Evolutionary conservation across 2,329 filamentous ascomycete genomes (phyloP).

Genomic region (Botrytis hyacinthi): DNA sequence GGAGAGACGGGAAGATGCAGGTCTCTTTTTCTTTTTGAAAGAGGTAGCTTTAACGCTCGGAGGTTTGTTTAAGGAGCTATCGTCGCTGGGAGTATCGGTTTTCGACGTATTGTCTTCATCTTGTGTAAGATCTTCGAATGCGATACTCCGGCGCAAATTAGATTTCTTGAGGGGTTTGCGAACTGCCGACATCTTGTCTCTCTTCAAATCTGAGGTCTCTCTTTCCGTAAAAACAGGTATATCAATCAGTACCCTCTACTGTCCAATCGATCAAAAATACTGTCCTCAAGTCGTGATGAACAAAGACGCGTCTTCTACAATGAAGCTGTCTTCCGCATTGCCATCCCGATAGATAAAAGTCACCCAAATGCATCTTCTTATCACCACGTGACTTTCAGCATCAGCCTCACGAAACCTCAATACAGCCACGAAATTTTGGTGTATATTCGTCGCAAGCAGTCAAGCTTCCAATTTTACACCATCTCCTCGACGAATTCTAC

Average conservation of each 20-base stretch:
- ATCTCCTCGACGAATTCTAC: conserved; percentile 19
- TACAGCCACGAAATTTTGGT: conserved; percentile 23
- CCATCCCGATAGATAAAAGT: conserved; percentile 5
- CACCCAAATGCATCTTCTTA: conserved; percentile 20
- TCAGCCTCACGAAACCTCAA: conserved; percentile 22
- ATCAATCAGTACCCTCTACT: neutral
- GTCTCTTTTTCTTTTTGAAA: conserved; percentile 68
- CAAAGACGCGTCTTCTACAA: neutral
- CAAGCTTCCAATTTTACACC: conserved; percentile 20
- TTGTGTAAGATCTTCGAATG: conserved; percentile 40
- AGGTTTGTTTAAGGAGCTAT: conserved; percentile 41
- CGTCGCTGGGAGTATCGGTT: conserved; percentile 11
- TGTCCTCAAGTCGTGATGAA: neutral
- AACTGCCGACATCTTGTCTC: conserved; percentile 31
- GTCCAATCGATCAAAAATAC: neutral
- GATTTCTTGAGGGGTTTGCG: conserved; percentile 59
- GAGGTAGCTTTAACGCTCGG: conserved; percentile 48
- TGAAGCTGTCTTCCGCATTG: conserved; percentile 8
- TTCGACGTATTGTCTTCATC: conserved; percentile 33
- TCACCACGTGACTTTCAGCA: conserved; percentile 33
- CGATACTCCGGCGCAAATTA: conserved; percentile 55
- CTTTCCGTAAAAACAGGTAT: too few relatives aligned
- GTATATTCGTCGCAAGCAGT: conserved; percentile 8
- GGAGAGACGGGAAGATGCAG: conserved; percentile 63
- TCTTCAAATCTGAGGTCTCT: neutral